Conservation (phyloP, 306 rosid species). For the Trifolium subterraneum region DNA sequence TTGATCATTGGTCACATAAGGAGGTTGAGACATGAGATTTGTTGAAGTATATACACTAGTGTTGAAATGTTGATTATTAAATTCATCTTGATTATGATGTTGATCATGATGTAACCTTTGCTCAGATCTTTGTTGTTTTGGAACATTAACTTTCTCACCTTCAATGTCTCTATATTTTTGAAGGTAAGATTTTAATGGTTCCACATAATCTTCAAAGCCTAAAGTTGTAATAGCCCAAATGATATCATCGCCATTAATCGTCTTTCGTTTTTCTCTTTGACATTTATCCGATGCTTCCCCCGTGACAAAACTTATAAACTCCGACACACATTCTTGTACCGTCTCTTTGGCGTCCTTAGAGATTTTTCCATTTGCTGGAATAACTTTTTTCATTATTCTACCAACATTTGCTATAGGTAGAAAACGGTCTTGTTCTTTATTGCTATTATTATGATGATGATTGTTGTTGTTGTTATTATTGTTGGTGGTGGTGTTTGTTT, state of each 20-base stretch:
- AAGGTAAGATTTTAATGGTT: slow-evolving; percentile 64
- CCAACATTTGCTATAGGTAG: slow-evolving; percentile 85
- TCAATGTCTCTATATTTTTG: slow-evolving; percentile 72
- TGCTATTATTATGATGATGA: slow-evolving; percentile 11
- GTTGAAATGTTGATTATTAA: slow-evolving; percentile 43
- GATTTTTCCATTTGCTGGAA: slow-evolving; percentile 70
- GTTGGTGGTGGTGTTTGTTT: slow-evolving; percentile 12
- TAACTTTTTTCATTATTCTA: slow-evolving; percentile 77
- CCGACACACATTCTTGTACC: slow-evolving; percentile 79
- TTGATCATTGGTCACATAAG: slow-evolving; percentile 61
- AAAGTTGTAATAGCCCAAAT: slow-evolving; percentile 80
- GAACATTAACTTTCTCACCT: slow-evolving; percentile 69
- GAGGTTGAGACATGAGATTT: slow-evolving; percentile 54
- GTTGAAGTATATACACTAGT: slow-evolving; percentile 54
- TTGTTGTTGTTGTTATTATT: neutral
- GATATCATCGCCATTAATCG: slow-evolving; percentile 74
- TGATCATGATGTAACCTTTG: slow-evolving; percentile 48
- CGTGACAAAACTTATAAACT: slow-evolving; percentile 76
- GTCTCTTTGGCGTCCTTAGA: slow-evolving; percentile 82
- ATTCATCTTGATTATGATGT: slow-evolving; percentile 43
- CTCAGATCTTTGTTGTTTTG: slow-evolving; percentile 62
- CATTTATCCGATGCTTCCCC: slow-evolving; percentile 82
- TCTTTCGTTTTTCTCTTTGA: slow-evolving; percentile 75
- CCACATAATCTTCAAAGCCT: slow-evolving; percentile 71
- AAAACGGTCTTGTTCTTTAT: slow-evolving; percentile 78